These are phyloP conservation scores for Sarcocystis neurona DNA, from an alignment of 169 alveolate genomes.

Conservation along the genomic window DNA sequence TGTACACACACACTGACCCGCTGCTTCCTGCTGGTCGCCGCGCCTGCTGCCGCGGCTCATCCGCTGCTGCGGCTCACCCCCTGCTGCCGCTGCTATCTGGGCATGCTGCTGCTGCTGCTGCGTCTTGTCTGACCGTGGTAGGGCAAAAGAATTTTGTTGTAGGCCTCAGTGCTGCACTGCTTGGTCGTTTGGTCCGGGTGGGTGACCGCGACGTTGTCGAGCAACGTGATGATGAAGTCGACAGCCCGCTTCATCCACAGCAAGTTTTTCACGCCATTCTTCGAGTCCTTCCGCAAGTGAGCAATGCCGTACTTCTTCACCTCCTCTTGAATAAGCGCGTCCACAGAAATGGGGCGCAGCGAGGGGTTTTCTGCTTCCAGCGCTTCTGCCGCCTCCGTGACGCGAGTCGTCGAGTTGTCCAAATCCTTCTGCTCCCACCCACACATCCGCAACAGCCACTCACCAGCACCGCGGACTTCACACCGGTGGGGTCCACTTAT, in stretches of 20 bases:
- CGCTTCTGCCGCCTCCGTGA: background rate
- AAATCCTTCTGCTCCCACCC: slow-evolving; percentile 9
- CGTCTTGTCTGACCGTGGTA: slow-evolving; percentile 55
- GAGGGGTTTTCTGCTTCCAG: background rate
- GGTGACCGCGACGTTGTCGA: slow-evolving; percentile 51
- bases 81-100: background rate
- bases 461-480: too few species aligned
- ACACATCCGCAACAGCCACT: too few species aligned
- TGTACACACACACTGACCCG: background rate
- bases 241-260: slow-evolving; percentile 70
- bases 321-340: slow-evolving; percentile 40
- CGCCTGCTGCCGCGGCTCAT: background rate
- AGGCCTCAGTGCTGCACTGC: slow-evolving; percentile 62
- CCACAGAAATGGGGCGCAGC: slow-evolving; percentile 40
- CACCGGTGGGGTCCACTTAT: too few species aligned
- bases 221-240: slow-evolving; percentile 57
- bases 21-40: background rate
- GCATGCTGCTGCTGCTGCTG: background rate
- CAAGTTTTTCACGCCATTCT: slow-evolving; percentile 61
- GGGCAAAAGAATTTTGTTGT: slow-evolving; percentile 57
- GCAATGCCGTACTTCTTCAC: slow-evolving; percentile 41
- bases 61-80: background rate
- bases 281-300: slow-evolving; percentile 55
- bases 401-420: background rate
- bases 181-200: slow-evolving; percentile 53